A percentile compares a stretch with the other conserved stretches of the same genome.
Conservation (phyloP, 2,329 filamentous ascomycete species). For the Apiospora malaysiana region DNA sequence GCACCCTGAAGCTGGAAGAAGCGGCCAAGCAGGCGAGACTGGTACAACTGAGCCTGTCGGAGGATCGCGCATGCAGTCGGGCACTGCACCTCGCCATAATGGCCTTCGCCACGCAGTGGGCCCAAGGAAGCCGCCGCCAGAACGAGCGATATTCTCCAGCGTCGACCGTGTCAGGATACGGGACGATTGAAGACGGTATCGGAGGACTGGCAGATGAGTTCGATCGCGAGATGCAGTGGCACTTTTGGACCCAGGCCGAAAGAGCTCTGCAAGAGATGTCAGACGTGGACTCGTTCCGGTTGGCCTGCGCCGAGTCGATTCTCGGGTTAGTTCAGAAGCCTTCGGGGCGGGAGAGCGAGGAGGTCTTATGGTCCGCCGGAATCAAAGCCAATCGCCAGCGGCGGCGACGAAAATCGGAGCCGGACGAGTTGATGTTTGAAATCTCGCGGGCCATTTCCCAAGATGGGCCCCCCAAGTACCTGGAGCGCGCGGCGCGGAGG, state of each 20-base stretch:
- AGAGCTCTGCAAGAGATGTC: background rate
- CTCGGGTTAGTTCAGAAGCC: background rate
- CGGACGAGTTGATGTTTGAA: background rate
- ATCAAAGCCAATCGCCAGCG: background rate
- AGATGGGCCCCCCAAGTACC: conserved; percentile 42
- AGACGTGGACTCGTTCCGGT: background rate
- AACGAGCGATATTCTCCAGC: conserved; percentile 28
- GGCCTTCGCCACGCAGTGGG: conserved; percentile 60
- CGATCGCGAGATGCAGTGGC: background rate
- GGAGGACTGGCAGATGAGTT: background rate
- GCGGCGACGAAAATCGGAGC: background rate
- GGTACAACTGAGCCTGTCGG: conserved; percentile 45
- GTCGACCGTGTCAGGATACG: no score
- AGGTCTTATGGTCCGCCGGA: background rate
- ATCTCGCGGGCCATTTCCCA: conserved; percentile 29
- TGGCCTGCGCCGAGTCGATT: background rate
- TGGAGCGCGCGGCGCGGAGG: conserved; percentile 47
- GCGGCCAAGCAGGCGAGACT: conserved; percentile 47
- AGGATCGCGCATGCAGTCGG: conserved; percentile 50
- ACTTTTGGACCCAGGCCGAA: background rate
- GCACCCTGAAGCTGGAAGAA: conserved; percentile 54
- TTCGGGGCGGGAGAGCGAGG: background rate
- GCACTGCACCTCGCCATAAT: conserved; percentile 56
- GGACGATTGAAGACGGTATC: background rate
- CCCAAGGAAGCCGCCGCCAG: conserved; percentile 42